These are phyloP conservation scores for Parascedosporium putredinis DNA, from an alignment of 2,329 filamentous ascomycete species.

Conservation along the genomic window DNA sequence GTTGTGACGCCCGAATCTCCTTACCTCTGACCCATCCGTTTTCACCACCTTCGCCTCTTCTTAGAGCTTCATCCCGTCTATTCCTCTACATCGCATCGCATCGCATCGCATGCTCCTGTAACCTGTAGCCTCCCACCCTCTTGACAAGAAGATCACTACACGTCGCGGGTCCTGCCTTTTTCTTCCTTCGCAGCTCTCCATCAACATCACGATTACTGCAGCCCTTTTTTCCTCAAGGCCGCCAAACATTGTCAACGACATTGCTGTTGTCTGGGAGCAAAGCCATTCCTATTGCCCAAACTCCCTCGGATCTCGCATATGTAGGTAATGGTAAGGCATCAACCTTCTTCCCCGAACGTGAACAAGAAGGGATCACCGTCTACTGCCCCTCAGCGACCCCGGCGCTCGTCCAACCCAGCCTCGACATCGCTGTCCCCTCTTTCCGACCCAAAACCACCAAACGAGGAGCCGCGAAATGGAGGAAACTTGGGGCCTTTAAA, in stretches of 20 bases:
- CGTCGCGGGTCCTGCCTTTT: too few relatives aligned
- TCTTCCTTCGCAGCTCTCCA: too few relatives aligned
- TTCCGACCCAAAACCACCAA: conserved; percentile 2
- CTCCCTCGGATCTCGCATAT: background rate
- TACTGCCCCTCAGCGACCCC: background rate
- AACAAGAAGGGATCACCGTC: background rate
- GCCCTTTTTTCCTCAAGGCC: too few relatives aligned
- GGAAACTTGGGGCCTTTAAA: background rate
- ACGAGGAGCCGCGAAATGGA: background rate
- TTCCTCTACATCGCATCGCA: background rate
- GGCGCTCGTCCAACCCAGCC: background rate
- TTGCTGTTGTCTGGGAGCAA: background rate
- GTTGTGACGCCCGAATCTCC: background rate
- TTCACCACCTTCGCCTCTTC: background rate
- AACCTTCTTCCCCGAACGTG: background rate
- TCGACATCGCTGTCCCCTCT: background rate
- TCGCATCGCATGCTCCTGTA: background rate
- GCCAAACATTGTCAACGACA: too few relatives aligned
- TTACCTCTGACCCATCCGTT: background rate
- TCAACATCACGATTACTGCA: too few relatives aligned
- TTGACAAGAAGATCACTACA: too few relatives aligned
- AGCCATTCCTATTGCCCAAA: too few relatives aligned
- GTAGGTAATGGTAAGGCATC: conserved; percentile 7
- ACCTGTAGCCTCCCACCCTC: background rate
- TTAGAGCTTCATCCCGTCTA: background rate